These are phyloP conservation scores for Tephrocybe rancida DNA, from an alignment of 768 basidiomycete genomes.

Conservation along the genomic window DNA sequence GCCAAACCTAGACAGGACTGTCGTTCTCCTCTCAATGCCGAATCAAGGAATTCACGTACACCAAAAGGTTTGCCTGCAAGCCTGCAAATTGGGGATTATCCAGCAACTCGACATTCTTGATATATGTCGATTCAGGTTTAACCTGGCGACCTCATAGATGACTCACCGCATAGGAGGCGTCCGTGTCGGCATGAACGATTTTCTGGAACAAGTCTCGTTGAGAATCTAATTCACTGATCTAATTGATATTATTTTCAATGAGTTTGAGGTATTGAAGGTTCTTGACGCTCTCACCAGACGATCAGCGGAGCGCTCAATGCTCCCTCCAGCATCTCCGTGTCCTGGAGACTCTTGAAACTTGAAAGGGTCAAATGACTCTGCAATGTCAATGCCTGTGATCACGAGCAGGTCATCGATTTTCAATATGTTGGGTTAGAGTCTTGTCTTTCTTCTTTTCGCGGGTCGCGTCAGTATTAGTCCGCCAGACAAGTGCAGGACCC, in stretches of 20 bases:
- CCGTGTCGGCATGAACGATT: constrained; percentile 96
- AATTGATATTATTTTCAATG: constrained; percentile 2
- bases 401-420: constrained; percentile 63
- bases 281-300: constrained; percentile 52
- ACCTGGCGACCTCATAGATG: neutral
- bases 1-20: constrained; percentile 68
- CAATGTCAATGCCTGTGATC: constrained; percentile 59
- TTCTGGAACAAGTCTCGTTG: constrained; percentile 78
- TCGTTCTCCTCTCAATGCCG: too few relatives aligned
- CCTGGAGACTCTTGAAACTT: too few relatives aligned
- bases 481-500: neutral
- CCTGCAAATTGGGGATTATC: constrained; percentile 60
- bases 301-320: constrained; percentile 69
- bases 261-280: neutral
- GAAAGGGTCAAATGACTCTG: too few relatives aligned
- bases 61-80: constrained; percentile 76
- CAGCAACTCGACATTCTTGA: constrained; percentile 71
- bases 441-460: constrained; percentile 92
- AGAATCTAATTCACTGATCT: constrained; percentile 74
- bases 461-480: too few relatives aligned
- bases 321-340: constrained; percentile 33
- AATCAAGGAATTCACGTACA: constrained; percentile 38
- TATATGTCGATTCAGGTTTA: neutral
- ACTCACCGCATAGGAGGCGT: constrained; percentile 80
- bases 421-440: constrained; percentile 77